Conservation (phyloP, 495 filamentous ascomycete species). For the Pyrenopolyporus hunteri region DNA sequence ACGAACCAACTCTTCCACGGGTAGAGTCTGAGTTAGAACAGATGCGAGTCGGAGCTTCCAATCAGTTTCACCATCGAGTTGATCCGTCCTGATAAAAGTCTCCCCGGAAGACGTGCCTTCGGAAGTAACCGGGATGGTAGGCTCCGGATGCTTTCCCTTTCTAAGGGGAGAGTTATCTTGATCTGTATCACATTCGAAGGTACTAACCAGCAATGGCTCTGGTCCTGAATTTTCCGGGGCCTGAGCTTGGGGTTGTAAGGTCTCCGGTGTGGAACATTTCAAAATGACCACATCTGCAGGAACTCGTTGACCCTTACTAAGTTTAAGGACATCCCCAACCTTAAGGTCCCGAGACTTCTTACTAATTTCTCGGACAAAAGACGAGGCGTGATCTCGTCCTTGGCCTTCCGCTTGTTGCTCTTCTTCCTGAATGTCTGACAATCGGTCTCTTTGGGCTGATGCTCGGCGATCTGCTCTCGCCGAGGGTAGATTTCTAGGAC, state of each 20-base stretch:
- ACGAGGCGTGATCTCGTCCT: conserved; percentile 47
- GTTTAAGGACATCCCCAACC: conserved; percentile 91
- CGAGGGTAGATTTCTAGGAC: conserved; percentile 39
- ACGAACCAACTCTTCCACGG: conserved; percentile 69
- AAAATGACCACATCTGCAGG: conserved; percentile 95
- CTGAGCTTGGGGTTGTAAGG: conserved; percentile 35
- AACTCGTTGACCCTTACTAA: conserved; percentile 87
- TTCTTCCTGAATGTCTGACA: conserved; percentile 60
- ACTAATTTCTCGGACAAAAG: conserved; percentile 63
- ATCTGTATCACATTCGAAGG: conserved; percentile 33
- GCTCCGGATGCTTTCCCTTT: conserved; percentile 6
- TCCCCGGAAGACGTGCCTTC: conserved; percentile 66
- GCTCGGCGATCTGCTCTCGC: conserved; percentile 43
- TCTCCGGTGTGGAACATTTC: conserved; percentile 77
- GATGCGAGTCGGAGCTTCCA: conserved; percentile 96
- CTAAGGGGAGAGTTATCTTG: conserved; percentile 9
- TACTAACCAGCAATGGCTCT: conserved; percentile 51
- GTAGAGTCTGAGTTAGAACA: conserved; percentile 75
- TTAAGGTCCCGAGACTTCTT: conserved; percentile 89
- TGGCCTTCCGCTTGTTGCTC: conserved; percentile 58
- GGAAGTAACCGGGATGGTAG: conserved; percentile 19
- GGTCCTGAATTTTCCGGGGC: conserved; percentile 39
- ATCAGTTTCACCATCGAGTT: conserved; percentile 97
- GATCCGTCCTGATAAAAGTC: conserved; percentile 96
- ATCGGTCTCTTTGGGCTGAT: conserved; percentile 45